Evolutionary conservation across 78 protist species (phyloP), one percentile per base, ranked within the genome.

Genomic region (Anaeramoeba flamelloides): DNA sequence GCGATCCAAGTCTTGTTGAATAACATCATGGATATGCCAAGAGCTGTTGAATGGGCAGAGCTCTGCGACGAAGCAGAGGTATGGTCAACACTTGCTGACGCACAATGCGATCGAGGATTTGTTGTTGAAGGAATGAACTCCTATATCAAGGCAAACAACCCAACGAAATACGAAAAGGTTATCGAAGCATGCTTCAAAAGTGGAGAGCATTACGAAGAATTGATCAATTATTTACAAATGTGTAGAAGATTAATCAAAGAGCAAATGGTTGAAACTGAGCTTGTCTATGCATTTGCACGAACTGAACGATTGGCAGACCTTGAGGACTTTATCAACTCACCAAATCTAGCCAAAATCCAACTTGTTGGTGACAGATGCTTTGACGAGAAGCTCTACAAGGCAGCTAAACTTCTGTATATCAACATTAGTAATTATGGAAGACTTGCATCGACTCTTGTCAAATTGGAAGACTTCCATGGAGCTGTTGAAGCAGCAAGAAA

Each of bases 401-500:
- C 99, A 4, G 99, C 99, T 53, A 83, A 87, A 81, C 53, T 95
- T 33, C 89, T 97, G 76, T 98, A 84, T 93, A 90, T 84, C 89
- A 83, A 87, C 41, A 89, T 91, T 78, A 65, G 83, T 84, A 95
- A 98, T 86, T 91, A 83, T 69, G 89, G 89, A 69, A 75, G 88
- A 38, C 93, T 98, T 40, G 94, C 99, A 8, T 39, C 86, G 36
- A 90, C 98, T 64, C 94, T 94, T 31, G 92, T 97, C 64, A 76
- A 80, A 78, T 88, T 97, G 36, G 85, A 82, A 36, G n/a, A n/a
- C 82, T 77, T 39, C 81, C 92, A 88, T 81, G 93, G 84, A 17
- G 99, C 99, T 3, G 97, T 98, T 30, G 99, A 97, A 17, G 90
- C 98, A 8, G 99, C 99, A 0, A 89, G 94, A 86, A 92, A 95